Conservation (phyloP, 2,329 filamentous ascomycete genomes). For the Chrysoporthe puriensis region DNA sequence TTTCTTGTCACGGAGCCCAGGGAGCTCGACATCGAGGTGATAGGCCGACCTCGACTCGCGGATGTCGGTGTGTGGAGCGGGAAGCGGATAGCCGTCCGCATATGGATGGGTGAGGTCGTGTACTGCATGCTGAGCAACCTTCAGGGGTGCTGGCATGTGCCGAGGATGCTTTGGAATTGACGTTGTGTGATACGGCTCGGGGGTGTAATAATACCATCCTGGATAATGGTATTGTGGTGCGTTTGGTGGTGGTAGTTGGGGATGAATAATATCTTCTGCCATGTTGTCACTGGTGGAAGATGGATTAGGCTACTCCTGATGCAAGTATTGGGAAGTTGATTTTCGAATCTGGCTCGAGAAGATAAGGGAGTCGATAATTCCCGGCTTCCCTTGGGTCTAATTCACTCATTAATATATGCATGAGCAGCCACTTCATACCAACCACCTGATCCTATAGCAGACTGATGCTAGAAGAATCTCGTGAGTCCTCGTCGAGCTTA, state of each 20-base stretch:
- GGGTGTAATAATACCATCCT: constrained; percentile 7
- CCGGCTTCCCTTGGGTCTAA: not conserved
- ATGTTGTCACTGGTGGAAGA: not conserved
- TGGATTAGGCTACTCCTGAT: not conserved
- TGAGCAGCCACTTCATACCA: not conserved
- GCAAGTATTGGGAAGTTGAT: no score
- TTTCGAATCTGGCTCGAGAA: not conserved
- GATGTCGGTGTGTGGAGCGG: constrained; percentile 9
- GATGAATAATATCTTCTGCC: constrained; percentile 7
- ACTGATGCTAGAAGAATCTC: not conserved
- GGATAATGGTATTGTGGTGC: constrained; percentile 8
- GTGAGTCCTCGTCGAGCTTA: not conserved
- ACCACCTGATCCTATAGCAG: not conserved
- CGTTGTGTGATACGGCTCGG: constrained; percentile 14
- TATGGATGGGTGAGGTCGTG: constrained; percentile 9
- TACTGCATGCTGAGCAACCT: constrained; percentile 11
- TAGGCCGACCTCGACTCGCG: constrained; percentile 8
- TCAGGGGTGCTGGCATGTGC: constrained; percentile 2
- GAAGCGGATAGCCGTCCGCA: constrained; percentile 4
- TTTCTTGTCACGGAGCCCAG: constrained; percentile 7
- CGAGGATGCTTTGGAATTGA: constrained; percentile 4
- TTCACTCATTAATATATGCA: not conserved
- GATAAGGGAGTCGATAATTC: not conserved
- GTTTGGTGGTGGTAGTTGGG: constrained; percentile 2
- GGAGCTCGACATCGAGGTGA: constrained; percentile 12